phyloP scores from a whole-genome alignment of 2,329 filamentous ascomycete species.

The Phialophora chinensis region DNA sequence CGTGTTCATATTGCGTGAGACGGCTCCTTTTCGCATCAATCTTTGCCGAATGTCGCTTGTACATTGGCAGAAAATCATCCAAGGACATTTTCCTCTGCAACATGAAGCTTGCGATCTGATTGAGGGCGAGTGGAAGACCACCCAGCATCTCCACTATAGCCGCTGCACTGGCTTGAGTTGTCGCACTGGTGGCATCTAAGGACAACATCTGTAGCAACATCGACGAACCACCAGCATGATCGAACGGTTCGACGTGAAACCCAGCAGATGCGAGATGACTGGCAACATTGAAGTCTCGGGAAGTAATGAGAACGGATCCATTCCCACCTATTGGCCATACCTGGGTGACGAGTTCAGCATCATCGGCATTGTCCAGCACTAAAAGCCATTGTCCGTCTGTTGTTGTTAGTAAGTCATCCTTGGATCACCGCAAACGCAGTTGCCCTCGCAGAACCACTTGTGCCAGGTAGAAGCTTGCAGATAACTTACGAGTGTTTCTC shows the following conservation, averaged over 20 bases:
- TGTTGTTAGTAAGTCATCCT: too few relatives aligned
- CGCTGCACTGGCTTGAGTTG: neutral
- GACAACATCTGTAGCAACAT: neutral
- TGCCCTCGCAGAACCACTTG: too few relatives aligned
- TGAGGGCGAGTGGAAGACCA: constrained; percentile 11
- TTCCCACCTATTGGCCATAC: constrained; percentile 3
- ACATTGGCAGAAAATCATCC: constrained; percentile 2
- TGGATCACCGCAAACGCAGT: too few relatives aligned
- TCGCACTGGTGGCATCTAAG: neutral
- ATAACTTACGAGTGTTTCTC: too few relatives aligned
- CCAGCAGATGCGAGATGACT: too few relatives aligned
- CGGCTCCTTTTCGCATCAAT: constrained; percentile 5
- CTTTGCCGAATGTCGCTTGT: neutral
- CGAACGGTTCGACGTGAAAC: neutral
- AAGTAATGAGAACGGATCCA: constrained; percentile 10
- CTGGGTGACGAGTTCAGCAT: neutral
- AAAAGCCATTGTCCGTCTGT: constrained; percentile 3
- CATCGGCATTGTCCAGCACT: constrained; percentile 6
- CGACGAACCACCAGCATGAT: neutral
- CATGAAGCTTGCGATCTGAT: constrained; percentile 3
- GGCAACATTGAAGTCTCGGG: neutral
- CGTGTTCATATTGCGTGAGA: constrained; percentile 6
- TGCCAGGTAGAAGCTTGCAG: too few relatives aligned
- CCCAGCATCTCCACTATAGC: neutral
- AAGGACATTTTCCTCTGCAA: neutral